A percentile compares a stretch with the other conserved stretches of the same genome.
Evolutionary conservation across 208 protist genomes (phyloP).

Genomic region (Leishmania major): DNA sequence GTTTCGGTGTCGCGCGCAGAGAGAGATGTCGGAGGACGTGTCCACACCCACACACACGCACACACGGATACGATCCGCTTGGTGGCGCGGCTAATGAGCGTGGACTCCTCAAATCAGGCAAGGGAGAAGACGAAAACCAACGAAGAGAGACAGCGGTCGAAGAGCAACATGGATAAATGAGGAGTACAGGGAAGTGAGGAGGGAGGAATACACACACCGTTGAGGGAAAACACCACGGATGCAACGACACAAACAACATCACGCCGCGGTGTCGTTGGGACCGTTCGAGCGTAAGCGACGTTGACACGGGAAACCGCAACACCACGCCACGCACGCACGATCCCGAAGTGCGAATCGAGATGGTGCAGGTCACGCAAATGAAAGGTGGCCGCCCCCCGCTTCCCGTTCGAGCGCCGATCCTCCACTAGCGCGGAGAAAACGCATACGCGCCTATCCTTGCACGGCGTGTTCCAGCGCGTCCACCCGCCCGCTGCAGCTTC

Average conservation of each 20-base stretch:
- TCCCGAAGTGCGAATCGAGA: background rate
- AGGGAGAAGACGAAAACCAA: background rate
- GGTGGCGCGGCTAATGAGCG: background rate
- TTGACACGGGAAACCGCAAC: background rate
- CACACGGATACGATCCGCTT: background rate
- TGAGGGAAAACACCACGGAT: background rate
- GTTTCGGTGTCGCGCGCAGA: background rate
- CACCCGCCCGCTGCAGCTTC: background rate
- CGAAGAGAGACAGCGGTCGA: background rate
- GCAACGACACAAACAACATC: background rate
- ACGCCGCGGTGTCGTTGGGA: background rate
- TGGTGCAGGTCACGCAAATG: background rate
- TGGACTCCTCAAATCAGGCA: background rate
- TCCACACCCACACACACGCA: background rate
- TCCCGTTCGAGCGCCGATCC: background rate
- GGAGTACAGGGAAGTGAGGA: background rate
- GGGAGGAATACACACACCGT: background rate
- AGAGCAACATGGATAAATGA: background rate
- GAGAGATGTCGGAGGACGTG: background rate
- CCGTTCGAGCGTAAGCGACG: background rate
- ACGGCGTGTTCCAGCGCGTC: background rate
- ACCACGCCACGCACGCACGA: background rate
- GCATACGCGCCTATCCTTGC: background rate
- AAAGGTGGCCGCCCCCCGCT: background rate
- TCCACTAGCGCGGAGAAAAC: background rate